Conservation (phyloP, 352 stramenopile species). For the Pythium brassicae region DNA sequence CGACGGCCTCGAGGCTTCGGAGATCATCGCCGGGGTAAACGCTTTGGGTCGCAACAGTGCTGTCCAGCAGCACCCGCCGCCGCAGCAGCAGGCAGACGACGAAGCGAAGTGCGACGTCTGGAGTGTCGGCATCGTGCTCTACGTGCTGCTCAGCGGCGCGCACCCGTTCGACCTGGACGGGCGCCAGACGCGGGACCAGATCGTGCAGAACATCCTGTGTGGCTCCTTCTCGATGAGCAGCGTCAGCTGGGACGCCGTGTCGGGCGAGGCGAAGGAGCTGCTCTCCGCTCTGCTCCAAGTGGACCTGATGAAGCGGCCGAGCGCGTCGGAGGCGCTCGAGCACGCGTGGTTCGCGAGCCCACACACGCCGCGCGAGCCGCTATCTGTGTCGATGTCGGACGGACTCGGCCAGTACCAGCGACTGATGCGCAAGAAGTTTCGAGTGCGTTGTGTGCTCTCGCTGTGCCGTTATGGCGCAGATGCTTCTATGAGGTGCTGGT, state of each 20-base stretch:
- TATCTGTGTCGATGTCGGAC: slow-evolving; percentile 43
- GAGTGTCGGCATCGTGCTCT: slow-evolving; percentile 87
- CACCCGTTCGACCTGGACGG: slow-evolving; percentile 78
- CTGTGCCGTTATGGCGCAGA: not conserved
- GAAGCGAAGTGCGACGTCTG: slow-evolving; percentile 72
- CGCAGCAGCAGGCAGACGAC: not conserved
- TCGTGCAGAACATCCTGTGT: slow-evolving; percentile 52
- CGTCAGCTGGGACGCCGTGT: slow-evolving; percentile 40
- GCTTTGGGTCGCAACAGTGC: not conserved
- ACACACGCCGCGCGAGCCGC: slow-evolving; percentile 39
- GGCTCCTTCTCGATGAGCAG: slow-evolving; percentile 40
- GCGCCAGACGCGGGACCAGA: slow-evolving; percentile 63
- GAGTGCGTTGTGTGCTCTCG: slow-evolving; percentile 24
- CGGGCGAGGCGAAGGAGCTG: slow-evolving; percentile 43
- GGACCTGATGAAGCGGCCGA: slow-evolving; percentile 24
- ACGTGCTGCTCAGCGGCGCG: slow-evolving; percentile 77
- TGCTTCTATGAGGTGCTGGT: not conserved
- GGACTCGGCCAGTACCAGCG: slow-evolving; percentile 51
- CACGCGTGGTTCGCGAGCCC: slow-evolving; percentile 47
- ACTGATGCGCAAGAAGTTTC: slow-evolving; percentile 63
- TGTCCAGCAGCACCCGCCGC: not conserved
- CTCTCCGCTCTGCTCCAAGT: slow-evolving; percentile 32
- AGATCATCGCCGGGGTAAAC: not conserved
- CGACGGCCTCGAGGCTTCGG: not conserved
- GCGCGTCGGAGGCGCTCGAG: slow-evolving; percentile 27